Evolutionary conservation across 2,329 filamentous ascomycete genomes (phyloP), one percentile per base, ranked within the genome.

Genomic region (Phialophora chinensis): DNA sequence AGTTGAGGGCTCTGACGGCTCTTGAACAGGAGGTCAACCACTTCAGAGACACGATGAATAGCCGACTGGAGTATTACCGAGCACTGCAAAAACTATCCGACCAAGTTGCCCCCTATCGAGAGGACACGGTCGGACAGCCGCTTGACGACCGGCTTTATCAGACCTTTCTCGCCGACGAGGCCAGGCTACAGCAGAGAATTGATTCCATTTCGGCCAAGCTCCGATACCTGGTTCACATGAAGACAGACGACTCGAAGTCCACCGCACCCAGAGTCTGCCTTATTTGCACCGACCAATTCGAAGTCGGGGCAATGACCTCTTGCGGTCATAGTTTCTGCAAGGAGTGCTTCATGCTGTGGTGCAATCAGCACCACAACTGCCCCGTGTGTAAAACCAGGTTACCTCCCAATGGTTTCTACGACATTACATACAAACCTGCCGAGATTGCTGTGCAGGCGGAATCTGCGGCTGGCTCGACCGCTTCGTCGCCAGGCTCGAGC

Each of bases 21-120:
- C 73, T 89, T 7, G 79, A 90, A 60, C 81, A 79, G 58, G 93
- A 97, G 76, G 80, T 92, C 5, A 89, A 94, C 55, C 80, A 88
- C 31, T 95, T 96, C 75, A 90, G 88, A 31, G 83, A 84, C 17
- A 87, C 90, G 0, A 93, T 96, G 87, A 98, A 98, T 73, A 84
- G 88, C 44, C 89, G 95, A 14, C 80, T 97, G 0, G 92, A 95
- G 65, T 98, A 93, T 75, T 98, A 98, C 75, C 88, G 90, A 4
- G 93, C 97, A 74, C 83, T 98, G 11, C 95, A 98, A 75, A 86
- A 87, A 29, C 88, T 98, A n/a, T 97, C 93, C 0, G 94, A 98
- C 75, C 91, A 88, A 20, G 92, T 98, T 0, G 85, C 87, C 4
- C 89, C 90, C 0, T 91, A 91, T 63, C 61, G 66, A n/a, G 89